phyloP scores from a whole-genome alignment of 129 eudicot species.

The Chrysanthemum seticuspe region DNA sequence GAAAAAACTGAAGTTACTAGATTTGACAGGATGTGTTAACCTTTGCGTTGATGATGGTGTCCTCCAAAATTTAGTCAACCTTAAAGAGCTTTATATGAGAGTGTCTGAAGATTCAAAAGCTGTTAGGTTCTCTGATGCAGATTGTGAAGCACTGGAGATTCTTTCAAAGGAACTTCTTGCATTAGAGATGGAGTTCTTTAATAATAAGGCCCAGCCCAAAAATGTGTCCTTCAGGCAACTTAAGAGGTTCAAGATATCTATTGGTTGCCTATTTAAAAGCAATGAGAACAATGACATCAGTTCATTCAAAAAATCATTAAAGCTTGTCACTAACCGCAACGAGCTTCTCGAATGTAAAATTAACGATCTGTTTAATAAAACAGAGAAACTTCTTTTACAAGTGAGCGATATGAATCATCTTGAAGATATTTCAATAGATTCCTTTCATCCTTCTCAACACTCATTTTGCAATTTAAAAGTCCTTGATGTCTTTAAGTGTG shows the following conservation, averaged over 20 bases:
- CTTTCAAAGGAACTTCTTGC: not conserved
- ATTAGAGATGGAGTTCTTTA: not conserved
- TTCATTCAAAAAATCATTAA: not conserved
- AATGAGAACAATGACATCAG: not conserved
- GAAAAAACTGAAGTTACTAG: not conserved
- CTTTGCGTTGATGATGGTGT: not conserved
- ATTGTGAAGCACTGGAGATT: not conserved
- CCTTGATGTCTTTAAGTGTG: not conserved
- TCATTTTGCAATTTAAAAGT: not conserved
- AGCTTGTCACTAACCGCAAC: not conserved
- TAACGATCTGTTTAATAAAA: not conserved
- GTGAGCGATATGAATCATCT: not conserved
- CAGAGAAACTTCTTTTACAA: not conserved
- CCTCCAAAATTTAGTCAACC: not conserved
- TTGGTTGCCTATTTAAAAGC: not conserved
- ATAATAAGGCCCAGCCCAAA: not conserved
- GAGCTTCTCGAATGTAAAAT: not conserved
- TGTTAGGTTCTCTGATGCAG: not conserved
- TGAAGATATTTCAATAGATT: not conserved
- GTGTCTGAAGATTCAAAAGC: not conserved
- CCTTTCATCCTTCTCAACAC: not conserved
- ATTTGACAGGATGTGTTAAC: constrained; percentile 1
- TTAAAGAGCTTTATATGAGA: constrained; percentile 6
- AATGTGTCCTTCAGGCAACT: not conserved
- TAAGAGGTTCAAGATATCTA: not conserved